Evolutionary conservation across 371 early-diverging fungal species (phyloP).

Genomic region (Mucor piriformis): DNA sequence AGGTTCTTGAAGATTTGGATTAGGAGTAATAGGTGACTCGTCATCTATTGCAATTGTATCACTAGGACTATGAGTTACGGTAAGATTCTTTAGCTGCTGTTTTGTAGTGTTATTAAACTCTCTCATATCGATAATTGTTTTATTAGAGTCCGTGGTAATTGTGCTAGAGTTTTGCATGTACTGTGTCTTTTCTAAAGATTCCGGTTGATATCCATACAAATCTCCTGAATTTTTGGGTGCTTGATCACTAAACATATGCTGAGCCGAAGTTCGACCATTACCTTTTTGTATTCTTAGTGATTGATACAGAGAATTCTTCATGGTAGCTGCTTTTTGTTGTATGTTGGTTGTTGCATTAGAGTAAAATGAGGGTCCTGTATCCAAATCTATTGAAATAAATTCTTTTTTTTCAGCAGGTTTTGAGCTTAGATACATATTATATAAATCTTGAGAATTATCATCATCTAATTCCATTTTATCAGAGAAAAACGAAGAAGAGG

Average conservation of each 20-base stretch:
- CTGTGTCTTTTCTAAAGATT: neutral
- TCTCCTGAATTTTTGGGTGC: neutral
- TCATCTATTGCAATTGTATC: neutral
- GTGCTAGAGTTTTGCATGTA: neutral
- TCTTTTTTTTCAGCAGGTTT: constrained; percentile 2
- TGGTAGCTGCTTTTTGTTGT: constrained; percentile 35
- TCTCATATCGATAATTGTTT: neutral
- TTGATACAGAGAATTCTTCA: constrained; percentile 31
- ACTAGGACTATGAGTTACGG: neutral
- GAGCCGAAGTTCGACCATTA: constrained; percentile 12
- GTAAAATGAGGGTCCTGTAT: constrained; percentile 9
- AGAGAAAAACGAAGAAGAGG: constrained; percentile 38
- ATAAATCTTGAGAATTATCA: constrained; percentile 32
- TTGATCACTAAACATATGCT: constrained; percentile 9
- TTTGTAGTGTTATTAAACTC: neutral
- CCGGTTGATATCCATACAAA: neutral
- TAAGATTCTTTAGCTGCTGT: neutral
- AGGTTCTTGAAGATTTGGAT: constrained; percentile 15
- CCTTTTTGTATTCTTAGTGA: constrained; percentile 31
- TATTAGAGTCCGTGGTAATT: neutral
- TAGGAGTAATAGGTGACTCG: constrained; percentile 13
- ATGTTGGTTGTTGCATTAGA: constrained; percentile 1
- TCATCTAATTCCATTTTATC: constrained; percentile 45
- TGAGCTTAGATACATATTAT: constrained; percentile 28
- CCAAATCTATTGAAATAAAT: constrained; percentile 27